Conservation (phyloP, 2,329 filamentous ascomycete genomes). For the Talaromyces sp. region DNA sequence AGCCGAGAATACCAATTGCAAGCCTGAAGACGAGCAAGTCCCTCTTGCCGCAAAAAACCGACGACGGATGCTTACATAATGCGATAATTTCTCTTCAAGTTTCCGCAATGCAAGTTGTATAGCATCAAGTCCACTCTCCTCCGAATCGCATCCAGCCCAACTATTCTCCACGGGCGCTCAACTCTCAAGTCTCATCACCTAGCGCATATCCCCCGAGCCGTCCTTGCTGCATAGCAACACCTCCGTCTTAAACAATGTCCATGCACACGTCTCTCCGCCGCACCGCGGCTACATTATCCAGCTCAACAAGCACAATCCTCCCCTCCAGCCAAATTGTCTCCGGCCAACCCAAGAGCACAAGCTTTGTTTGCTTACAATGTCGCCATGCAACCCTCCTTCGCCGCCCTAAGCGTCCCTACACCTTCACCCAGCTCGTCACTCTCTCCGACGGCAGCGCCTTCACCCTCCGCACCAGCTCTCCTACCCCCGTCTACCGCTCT, state of each 20-base stretch:
- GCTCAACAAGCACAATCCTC: slow-evolving; percentile 37
- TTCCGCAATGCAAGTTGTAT: slow-evolving; percentile 17
- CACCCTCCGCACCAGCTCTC: slow-evolving; percentile 54
- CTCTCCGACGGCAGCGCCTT: slow-evolving; percentile 88
- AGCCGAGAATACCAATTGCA: slow-evolving; percentile 15
- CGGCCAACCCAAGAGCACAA: slow-evolving; percentile 35
- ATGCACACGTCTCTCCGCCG: slow-evolving; percentile 41
- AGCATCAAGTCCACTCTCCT: slow-evolving; percentile 23
- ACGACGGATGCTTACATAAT: slow-evolving; percentile 36
- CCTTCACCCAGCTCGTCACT: slow-evolving; percentile 94
- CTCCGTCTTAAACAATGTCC: slow-evolving; percentile 32
- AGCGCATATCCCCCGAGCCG: neutral
- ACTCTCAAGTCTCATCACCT: neutral
- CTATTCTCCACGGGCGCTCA: neutral
- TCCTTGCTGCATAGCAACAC: neutral
- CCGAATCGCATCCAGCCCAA: slow-evolving; percentile 6
- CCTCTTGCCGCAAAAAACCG: slow-evolving; percentile 20
- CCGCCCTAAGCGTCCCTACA: slow-evolving; percentile 90
- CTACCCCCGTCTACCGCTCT: slow-evolving; percentile 60
- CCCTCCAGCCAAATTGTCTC: slow-evolving; percentile 36
- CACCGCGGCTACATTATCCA: slow-evolving; percentile 32
- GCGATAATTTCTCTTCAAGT: slow-evolving; percentile 33
- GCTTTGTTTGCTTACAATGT: slow-evolving; percentile 60
- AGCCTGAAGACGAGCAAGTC: neutral
- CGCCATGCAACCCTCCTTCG: slow-evolving; percentile 82